These are phyloP conservation scores for Candida ficus DNA, from an alignment of 805 yeast genomes.

Conservation along the genomic window DNA sequence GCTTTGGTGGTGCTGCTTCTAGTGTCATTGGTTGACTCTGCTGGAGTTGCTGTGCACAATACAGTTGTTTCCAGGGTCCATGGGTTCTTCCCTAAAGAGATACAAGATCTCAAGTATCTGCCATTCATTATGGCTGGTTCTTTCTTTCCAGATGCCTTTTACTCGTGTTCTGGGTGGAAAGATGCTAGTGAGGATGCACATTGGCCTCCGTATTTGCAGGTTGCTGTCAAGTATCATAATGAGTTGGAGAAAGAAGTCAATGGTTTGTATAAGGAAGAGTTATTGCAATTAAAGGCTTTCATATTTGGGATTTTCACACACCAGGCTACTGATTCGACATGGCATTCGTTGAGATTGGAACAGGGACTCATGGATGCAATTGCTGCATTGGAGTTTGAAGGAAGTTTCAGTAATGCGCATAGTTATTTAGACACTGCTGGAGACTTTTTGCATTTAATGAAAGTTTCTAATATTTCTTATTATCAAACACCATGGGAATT, in stretches of 20 bases:
- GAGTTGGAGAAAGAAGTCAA: slow-evolving; percentile 16
- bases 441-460: slow-evolving; percentile 46
- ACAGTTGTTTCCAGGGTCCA: slow-evolving; percentile 30
- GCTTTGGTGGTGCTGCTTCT: background rate
- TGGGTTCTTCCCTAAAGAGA: slow-evolving; percentile 28
- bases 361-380: slow-evolving; percentile 52
- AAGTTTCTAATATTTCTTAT: slow-evolving; percentile 25
- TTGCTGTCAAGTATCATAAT: slow-evolving; percentile 36
- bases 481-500: slow-evolving; percentile 34
- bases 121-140: slow-evolving; percentile 50
- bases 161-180: slow-evolving; percentile 45
- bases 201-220: slow-evolving; percentile 61
- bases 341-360: slow-evolving; percentile 57
- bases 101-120: slow-evolving; percentile 19
- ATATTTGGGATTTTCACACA: slow-evolving; percentile 55
- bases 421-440: slow-evolving; percentile 56
- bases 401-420: slow-evolving; percentile 46
- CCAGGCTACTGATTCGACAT: slow-evolving; percentile 58
- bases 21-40: too few species aligned
- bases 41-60: slow-evolving; percentile 27
- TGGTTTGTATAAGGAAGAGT: slow-evolving; percentile 14
- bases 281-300: slow-evolving; percentile 43
- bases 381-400: slow-evolving; percentile 49
- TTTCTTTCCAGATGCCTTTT: slow-evolving; percentile 66
- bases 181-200: slow-evolving; percentile 58